Conservation (phyloP, 257 asterid genomes). For the Forsythia suspensa region DNA sequence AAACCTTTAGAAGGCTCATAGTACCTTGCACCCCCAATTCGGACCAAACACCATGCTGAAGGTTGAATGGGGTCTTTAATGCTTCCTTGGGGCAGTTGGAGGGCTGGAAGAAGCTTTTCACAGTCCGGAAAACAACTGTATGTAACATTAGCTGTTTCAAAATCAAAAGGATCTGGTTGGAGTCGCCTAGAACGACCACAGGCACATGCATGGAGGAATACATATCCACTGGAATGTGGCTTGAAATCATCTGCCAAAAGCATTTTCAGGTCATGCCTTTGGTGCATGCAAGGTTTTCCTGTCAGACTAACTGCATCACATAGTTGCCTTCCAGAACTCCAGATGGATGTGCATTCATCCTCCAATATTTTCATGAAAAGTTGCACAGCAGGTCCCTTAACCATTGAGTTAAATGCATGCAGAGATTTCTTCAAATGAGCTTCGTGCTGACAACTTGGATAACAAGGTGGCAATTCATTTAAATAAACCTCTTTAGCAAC, state of each 20-base stretch:
- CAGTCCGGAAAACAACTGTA: slow-evolving; percentile 66
- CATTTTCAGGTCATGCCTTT: slow-evolving; percentile 50
- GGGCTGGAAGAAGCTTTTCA: slow-evolving; percentile 81
- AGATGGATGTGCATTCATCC: slow-evolving; percentile 79
- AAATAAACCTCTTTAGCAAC: slow-evolving; percentile 79
- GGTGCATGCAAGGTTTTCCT: slow-evolving; percentile 95
- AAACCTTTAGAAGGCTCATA: slow-evolving; percentile 86
- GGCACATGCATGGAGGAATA: slow-evolving; percentile 97
- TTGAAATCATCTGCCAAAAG: slow-evolving; percentile 38
- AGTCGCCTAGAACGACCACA: slow-evolving; percentile 95
- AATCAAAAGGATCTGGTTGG: slow-evolving; percentile 88
- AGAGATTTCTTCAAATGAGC: slow-evolving; percentile 73
- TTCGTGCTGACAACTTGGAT: slow-evolving; percentile 81
- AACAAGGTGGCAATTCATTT: slow-evolving; percentile 70
- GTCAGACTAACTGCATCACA: slow-evolving; percentile 96
- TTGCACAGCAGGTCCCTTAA: slow-evolving; percentile 79
- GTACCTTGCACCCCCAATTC: slow-evolving; percentile 82
- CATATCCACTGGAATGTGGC: slow-evolving; percentile 87
- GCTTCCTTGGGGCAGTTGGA: slow-evolving; percentile 51
- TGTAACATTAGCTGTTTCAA: slow-evolving; percentile 68
- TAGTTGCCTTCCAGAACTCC: slow-evolving; percentile 87
- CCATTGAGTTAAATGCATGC: slow-evolving; percentile 61
- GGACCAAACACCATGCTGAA: slow-evolving; percentile 77
- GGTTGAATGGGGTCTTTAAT: slow-evolving; percentile 48
- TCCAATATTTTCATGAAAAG: slow-evolving; percentile 57